Evolutionary conservation across 345 rosid genomes (phyloP).

Genomic region (Moringa oleifera): DNA sequence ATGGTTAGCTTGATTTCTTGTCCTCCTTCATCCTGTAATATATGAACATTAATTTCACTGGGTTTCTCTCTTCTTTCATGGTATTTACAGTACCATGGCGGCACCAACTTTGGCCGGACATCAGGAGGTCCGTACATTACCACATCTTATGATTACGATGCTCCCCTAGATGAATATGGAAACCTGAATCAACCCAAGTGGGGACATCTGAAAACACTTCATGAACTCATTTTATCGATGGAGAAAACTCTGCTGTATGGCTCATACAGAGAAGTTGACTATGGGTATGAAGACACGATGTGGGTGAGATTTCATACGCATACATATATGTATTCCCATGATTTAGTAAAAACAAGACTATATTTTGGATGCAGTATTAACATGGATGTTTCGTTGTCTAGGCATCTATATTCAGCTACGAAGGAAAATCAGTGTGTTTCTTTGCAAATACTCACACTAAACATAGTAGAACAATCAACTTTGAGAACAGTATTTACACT

Average conservation of each 20-base stretch:
- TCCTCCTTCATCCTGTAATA: neutral
- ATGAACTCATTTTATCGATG: neutral
- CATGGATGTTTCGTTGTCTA: neutral
- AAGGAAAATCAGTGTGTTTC: conserved; percentile 31
- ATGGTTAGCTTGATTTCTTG: conserved; percentile 31
- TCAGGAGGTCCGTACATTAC: conserved; percentile 40
- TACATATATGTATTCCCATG: too few relatives aligned
- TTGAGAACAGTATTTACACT: conserved; percentile 7
- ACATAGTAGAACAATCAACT: conserved; percentile 22
- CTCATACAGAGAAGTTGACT: conserved; percentile 2
- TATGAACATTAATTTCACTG: neutral
- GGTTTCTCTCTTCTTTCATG: too few relatives aligned
- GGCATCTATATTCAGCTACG: conserved; percentile 14
- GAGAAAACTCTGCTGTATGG: conserved; percentile 12
- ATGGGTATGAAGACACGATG: conserved; percentile 2
- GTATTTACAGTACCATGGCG: conserved; percentile 39
- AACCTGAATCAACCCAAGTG: conserved; percentile 24
- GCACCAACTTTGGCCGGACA: conserved; percentile 40
- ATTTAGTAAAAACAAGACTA: too few relatives aligned
- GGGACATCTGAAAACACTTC: conserved; percentile 25
- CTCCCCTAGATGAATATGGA: conserved; percentile 42
- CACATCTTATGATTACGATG: conserved; percentile 40
- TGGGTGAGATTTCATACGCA: neutral
- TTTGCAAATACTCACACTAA: neutral
- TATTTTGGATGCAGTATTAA: too few relatives aligned